Evolutionary conservation across 352 stramenopile species (phyloP).

Genomic region (Thraustochytrium striatum): DNA sequence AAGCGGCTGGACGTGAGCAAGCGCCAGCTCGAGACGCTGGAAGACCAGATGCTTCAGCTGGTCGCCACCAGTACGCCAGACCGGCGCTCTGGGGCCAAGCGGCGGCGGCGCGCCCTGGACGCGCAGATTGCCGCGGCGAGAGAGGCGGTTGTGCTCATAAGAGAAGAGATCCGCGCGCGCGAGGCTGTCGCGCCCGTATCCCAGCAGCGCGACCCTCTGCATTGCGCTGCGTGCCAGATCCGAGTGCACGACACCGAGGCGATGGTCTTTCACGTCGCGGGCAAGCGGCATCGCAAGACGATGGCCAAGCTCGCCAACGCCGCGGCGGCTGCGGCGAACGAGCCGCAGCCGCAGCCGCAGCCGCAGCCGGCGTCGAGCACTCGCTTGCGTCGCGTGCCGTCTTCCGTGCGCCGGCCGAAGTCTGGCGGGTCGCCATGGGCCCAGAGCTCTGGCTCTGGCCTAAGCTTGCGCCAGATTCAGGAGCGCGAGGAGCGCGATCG

Average conservation of each 20-base stretch:
- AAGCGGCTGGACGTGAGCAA: constrained; percentile 7
- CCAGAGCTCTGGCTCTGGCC: not conserved
- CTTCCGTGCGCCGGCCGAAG: not conserved
- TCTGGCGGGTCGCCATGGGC: not conserved
- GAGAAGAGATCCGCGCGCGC: not conserved
- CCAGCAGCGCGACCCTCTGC: not conserved
- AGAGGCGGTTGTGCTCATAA: not conserved
- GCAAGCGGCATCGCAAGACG: constrained; percentile 21
- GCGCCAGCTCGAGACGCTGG: not conserved
- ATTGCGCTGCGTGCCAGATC: constrained; percentile 17
- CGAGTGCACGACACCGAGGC: not conserved
- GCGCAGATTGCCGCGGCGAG: not conserved
- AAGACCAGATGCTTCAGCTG: constrained; percentile 9
- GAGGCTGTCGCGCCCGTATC: not conserved
- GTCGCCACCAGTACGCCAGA: constrained; percentile 11
- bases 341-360: not conserved
- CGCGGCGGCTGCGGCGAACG: not conserved
- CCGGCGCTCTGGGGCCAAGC: not conserved
- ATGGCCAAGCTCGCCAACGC: not conserved
- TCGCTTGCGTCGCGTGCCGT: not conserved
- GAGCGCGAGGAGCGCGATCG: not conserved
- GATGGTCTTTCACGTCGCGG: constrained; percentile 40
- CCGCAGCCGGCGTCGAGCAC: not conserved
- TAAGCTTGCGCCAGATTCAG: constrained; percentile 12
- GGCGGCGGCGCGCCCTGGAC: not conserved